A percentile compares a stretch with the other conserved stretches of the same genome.
These are phyloP conservation scores for Boletus reticulatus DNA, from an alignment of 768 basidiomycete species.

Conservation along the genomic window DNA sequence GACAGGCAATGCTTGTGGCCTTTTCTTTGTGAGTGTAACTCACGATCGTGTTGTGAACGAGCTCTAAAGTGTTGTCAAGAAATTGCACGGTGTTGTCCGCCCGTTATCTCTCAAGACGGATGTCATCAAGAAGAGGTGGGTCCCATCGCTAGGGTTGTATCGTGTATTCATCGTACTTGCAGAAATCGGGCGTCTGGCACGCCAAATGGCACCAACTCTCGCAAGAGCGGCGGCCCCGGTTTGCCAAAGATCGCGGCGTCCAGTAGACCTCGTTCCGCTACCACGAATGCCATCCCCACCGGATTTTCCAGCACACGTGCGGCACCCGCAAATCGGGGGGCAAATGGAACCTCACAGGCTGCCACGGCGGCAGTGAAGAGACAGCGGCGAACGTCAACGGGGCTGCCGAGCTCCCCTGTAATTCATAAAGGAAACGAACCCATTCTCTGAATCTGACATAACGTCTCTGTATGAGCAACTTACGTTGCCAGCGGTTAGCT, in stretches of 20 bases:
- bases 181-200: conserved; percentile 84
- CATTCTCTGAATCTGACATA: conserved; percentile 10
- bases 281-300: conserved; percentile 56
- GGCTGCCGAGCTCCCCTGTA: conserved; percentile 40
- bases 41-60: not conserved
- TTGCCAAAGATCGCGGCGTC: conserved; percentile 77
- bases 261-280: conserved; percentile 67
- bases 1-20: conserved; percentile 84
- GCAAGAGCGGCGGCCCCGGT: conserved; percentile 52
- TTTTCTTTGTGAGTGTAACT: conserved; percentile 78
- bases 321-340: conserved; percentile 31
- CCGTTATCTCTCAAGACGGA: conserved; percentile 96
- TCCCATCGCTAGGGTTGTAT: not conserved
- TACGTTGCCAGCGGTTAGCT: conserved; percentile 12
- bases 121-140: conserved; percentile 93
- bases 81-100: conserved; percentile 93
- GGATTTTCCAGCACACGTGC: conserved; percentile 43
- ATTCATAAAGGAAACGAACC: conserved; percentile 30
- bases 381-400: conserved; percentile 74
- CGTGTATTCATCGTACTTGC: not conserved
- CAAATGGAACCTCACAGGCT: conserved; percentile 17
- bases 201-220: conserved; percentile 54
- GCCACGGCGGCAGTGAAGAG: conserved; percentile 60
- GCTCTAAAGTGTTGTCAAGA: conserved; percentile 46
- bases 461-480: not conserved